These are phyloP conservation scores for Lasiodiplodia citricola DNA, from an alignment of 2,329 filamentous ascomycete genomes.

Conservation along the genomic window DNA sequence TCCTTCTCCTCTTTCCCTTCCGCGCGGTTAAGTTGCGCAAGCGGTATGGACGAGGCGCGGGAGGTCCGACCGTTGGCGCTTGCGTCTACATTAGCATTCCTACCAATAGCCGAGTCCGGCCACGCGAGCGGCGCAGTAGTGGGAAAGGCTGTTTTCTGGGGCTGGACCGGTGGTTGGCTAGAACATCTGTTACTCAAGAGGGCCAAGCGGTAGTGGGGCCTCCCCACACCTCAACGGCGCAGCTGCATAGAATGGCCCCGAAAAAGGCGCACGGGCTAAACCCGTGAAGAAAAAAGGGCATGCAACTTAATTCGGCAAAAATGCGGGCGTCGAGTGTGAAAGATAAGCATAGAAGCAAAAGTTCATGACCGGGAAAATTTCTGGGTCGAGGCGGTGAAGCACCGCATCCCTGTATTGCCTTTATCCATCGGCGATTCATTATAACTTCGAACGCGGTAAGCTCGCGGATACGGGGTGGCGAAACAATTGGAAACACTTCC, in stretches of 20 bases:
- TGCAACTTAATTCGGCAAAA: neutral
- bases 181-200: neutral
- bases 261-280: neutral
- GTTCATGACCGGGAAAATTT: too few relatives aligned
- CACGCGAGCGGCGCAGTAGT: neutral
- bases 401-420: too few relatives aligned
- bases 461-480: neutral
- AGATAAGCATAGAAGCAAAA: neutral
- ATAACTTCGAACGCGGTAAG: too few relatives aligned
- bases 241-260: neutral
- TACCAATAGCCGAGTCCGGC: neutral
- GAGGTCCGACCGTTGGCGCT: neutral
- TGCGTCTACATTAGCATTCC: neutral
- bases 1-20: neutral
- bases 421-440: too few relatives aligned
- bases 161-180: neutral
- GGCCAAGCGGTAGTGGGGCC: neutral
- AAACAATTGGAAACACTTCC: neutral
- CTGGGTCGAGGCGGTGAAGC: too few relatives aligned
- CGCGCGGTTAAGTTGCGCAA: neutral
- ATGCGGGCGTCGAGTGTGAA: neutral
- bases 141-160: neutral
- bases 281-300: neutral
- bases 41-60: neutral
- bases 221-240: neutral